These are phyloP conservation scores for Pneumocystis carinii DNA, from an alignment of 1,139 yeast genomes.

Conservation along the genomic window DNA sequence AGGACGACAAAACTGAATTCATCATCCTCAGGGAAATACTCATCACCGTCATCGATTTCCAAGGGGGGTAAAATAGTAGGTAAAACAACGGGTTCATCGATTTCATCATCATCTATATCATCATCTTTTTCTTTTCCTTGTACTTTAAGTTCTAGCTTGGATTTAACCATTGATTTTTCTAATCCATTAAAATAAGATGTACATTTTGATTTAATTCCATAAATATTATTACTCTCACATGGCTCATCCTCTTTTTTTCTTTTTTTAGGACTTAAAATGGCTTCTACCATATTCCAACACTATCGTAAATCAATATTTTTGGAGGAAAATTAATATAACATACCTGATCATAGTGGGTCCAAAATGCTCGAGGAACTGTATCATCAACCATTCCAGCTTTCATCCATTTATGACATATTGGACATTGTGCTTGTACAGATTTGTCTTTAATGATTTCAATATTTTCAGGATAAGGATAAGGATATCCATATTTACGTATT, in stretches of 20 bases:
- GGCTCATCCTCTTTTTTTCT: neutral
- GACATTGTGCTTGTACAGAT: neutral
- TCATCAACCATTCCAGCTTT: neutral
- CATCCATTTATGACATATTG: neutral
- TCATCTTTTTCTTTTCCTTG: neutral
- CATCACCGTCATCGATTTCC: neutral
- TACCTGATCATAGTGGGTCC: neutral
- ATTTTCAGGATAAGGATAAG: neutral
- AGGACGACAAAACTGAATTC: neutral
- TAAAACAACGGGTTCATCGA: neutral
- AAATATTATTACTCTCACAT: neutral
- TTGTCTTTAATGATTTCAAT: neutral
- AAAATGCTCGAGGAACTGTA: neutral
- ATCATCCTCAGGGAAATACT: neutral
- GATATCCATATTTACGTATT: neutral
- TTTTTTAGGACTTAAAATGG: neutral
- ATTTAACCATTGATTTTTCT: neutral
- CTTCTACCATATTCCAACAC: slow-evolving; percentile 1
- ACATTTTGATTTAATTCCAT: neutral
- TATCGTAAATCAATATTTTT: neutral
- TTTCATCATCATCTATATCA: neutral
- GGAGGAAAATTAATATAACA: neutral
- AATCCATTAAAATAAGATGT: neutral
- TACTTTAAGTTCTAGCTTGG: neutral
- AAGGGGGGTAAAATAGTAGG: neutral